Evolutionary conservation across 176 grass and related monocot genomes (phyloP).

Genomic region (Juncus effusus): DNA sequence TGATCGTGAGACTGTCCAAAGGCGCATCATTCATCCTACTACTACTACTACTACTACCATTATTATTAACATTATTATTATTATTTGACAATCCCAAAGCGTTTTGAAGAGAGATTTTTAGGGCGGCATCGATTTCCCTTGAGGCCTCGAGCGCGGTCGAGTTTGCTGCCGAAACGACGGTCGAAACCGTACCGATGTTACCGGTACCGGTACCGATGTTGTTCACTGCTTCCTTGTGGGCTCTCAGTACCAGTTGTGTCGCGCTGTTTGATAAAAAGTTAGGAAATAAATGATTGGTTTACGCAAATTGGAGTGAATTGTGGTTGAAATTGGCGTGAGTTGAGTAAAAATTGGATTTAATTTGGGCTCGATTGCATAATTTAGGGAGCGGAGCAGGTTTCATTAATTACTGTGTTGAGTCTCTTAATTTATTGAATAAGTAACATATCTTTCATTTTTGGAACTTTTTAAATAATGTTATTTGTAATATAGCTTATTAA

Average conservation of each 20-base stretch:
- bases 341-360: no score
- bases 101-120: constrained; percentile 66
- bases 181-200: constrained; percentile 73
- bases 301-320: no score
- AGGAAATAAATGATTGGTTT: constrained; percentile 7
- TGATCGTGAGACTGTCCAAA: constrained; percentile 80
- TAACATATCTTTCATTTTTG: neutral
- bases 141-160: constrained; percentile 81
- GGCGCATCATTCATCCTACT: constrained; percentile 69
- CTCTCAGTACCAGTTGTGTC: constrained; percentile 68
- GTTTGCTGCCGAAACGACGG: constrained; percentile 80
- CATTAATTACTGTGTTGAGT: no score
- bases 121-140: constrained; percentile 81
- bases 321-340: no score
- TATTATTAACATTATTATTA: constrained; percentile 1
- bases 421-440: neutral
- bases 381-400: no score
- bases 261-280: constrained; percentile 49
- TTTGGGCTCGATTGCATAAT: no score
- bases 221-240: constrained; percentile 81
- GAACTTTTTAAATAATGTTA: neutral
- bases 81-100: constrained; percentile 46
- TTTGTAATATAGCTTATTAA: constrained; percentile 5
- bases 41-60: constrained; percentile 22
- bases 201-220: constrained; percentile 53